Evolutionary conservation across 2,329 filamentous ascomycete species (phyloP), one percentile per base, ranked within the genome.

Genomic region (Harringtonia aguacate): DNA sequence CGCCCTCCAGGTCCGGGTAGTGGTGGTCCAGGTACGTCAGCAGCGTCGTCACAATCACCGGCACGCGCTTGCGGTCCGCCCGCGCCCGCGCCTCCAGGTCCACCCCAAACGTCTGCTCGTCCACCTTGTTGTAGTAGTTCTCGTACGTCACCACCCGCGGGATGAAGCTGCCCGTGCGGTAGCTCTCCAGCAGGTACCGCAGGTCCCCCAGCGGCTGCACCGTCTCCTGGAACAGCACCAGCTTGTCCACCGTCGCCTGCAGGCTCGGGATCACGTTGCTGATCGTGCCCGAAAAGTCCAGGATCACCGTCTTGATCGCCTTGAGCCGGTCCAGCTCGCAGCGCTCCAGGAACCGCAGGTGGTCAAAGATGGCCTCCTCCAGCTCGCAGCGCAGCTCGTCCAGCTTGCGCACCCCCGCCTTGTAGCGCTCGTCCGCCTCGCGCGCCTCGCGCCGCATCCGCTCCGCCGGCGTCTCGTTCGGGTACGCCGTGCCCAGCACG

Each of bases 221-320:
- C 1, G 92, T 97, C 69, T 98, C 92, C 62, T 98, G 92, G 67
- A 94, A 98, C 38, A 98, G 74, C 81, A 98, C 88, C 89, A 98
- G 95, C 60, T 94, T 88, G 67, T 98, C 92, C 21, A 98, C 88
- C 0, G 89, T 88, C 47, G 90, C 90, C 64, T 97, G 92, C 49
- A 98, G 69, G 57, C 86, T 94, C 17, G 92, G 94, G 50, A 98
- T 97, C 55, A 95, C 90, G 57, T 98, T 98, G 71, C 90, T 90
- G 61, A 98, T 86, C 31, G 90, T 88, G 37, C 92, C 92, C 5
- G 90, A 95, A 63, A 98, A 97, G 65, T 98, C 94, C 36, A 98
- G 76, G 49, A 98, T 83, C 42, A 98, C 94, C 21, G 90, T 90
- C 72, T 98, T 97, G 72, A 98, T 92, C 18, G 94, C 92, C 72